Conservation (phyloP, 345 rosid species). For the Arabis alpina region DNA sequence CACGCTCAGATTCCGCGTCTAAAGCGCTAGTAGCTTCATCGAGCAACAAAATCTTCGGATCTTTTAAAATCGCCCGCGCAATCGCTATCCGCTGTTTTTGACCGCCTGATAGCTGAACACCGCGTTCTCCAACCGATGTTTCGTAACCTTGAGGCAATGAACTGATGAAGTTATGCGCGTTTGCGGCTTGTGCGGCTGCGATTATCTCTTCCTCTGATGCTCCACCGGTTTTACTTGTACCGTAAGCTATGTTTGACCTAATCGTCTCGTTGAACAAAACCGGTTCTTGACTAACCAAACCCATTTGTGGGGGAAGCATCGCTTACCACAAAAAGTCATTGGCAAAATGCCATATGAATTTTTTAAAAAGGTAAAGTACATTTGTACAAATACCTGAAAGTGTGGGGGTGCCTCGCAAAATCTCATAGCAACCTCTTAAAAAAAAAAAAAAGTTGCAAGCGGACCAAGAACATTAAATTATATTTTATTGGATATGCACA, state of each 20-base stretch:
- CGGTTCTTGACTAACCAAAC: constrained; percentile 65
- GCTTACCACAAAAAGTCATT: too few species aligned
- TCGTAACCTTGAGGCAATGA: constrained; percentile 48
- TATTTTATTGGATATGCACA: too few species aligned
- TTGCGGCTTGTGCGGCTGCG: constrained; percentile 59
- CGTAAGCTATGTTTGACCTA: constrained; percentile 68
- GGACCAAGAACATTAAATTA: too few species aligned
- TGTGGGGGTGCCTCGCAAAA: too few species aligned
- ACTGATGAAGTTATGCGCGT: constrained; percentile 64
- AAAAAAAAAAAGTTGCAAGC: too few species aligned
- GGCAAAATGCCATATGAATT: constrained; percentile 62
- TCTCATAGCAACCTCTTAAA: too few species aligned
- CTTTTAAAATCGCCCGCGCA: constrained; percentile 53
- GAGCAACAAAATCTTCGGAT: constrained; percentile 64
- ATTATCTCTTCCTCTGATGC: constrained; percentile 59
- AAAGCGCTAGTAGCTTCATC: constrained; percentile 82
- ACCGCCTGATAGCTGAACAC: constrained; percentile 67
- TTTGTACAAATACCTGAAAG: too few species aligned
- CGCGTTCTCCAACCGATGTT: constrained; percentile 43
- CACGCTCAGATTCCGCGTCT: constrained; percentile 74
- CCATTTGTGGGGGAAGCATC: too few species aligned
- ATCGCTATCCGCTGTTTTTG: constrained; percentile 87
- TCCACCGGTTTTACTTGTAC: constrained; percentile 62
- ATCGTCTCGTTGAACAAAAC: constrained; percentile 62
- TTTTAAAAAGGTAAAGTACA: too few species aligned